Conservation (phyloP, 169 alveolate species). For the Plasmodium blacklocki region DNA sequence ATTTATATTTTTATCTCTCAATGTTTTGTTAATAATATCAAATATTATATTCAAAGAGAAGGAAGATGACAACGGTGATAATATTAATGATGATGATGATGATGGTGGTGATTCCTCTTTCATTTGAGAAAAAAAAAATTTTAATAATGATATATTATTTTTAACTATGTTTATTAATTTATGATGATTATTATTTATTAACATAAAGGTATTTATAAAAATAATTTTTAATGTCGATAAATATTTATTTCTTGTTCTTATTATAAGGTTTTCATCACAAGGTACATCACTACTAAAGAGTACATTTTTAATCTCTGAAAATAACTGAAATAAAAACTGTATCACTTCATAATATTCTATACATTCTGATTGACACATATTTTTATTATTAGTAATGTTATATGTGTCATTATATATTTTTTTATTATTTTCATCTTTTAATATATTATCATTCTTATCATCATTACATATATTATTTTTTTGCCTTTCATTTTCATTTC, state of each 20-base stretch:
- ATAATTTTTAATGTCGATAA: neutral
- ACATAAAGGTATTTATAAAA: neutral
- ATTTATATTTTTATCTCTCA: neutral
- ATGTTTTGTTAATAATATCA: neutral
- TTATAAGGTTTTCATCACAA: too few relatives aligned
- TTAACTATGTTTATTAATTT: neutral
- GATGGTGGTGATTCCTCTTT: neutral
- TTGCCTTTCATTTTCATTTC: neutral
- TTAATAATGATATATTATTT: constrained; percentile 2
- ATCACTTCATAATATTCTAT: neutral
- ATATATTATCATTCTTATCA: neutral
- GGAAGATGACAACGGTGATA: too few relatives aligned
- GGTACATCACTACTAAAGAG: too few relatives aligned
- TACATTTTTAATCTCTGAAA: neutral
- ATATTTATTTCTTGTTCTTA: neutral
- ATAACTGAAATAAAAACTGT: constrained; percentile 5
- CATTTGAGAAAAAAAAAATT: neutral
- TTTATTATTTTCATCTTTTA: too few relatives aligned
- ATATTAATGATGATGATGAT: too few relatives aligned
- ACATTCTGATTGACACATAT: too few relatives aligned
- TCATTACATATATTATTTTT: neutral
- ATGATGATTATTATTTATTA: neutral
- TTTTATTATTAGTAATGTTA: too few relatives aligned
- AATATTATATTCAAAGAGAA: neutral
- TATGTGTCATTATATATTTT: too few relatives aligned